Base-by-base conservation (phyloP, 2,329 filamentous ascomycete genomes). In the Talaromyces sp. region DNA sequence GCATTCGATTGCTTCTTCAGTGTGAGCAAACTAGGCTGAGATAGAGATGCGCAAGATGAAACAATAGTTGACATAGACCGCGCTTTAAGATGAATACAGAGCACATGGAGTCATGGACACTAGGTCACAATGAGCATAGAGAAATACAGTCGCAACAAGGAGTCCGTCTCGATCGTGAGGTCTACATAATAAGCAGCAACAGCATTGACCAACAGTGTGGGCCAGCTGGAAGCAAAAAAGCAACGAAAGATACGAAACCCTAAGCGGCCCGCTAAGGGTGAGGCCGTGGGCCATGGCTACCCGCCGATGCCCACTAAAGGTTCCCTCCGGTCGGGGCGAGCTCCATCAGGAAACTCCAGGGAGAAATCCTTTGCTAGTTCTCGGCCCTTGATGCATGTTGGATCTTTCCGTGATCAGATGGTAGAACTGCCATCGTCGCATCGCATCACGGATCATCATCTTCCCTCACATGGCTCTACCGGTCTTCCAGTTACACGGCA, bases 181-280 rank as follows among this genome's bases (percentile, higher is more conserved):
- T 11, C 35, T 37, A 22, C 22, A 22, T 22, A 22, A 22, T 22
- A 22, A 37, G 9, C 9, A 37, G 24, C 47, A 50, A 2, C 24
- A 31, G 52, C 33, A 56, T 56, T 56, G 52, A 37, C 52, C n/a
- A 33, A 54, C 27, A 56, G 52, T 39, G 52, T 39, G 52, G 52
- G 52, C 52, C 52, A 37, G 33, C 52, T 56, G 52, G 11, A 22
- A 24, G 52, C 6, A 6, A 56, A 50, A 54, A 56, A 39, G 33
- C 52, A 56, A 56, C 52, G 33, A 56, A 54, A 56, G 33, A 11
- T 52, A 52, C 49, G 10, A 24, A 39, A 19, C 27, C 35, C 52
- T 41, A 57, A 63, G 49, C 60, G 60, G 60, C 33, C 60, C 60
- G 60, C 60, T 45, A 56, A 62, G 59, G 31, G 19, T 50, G 47